A percentile compares a stretch with the other conserved stretches of the same genome.
phyloP scores from a whole-genome alignment of 306 rosid genomes.

The Carpinus viminea region DNA sequence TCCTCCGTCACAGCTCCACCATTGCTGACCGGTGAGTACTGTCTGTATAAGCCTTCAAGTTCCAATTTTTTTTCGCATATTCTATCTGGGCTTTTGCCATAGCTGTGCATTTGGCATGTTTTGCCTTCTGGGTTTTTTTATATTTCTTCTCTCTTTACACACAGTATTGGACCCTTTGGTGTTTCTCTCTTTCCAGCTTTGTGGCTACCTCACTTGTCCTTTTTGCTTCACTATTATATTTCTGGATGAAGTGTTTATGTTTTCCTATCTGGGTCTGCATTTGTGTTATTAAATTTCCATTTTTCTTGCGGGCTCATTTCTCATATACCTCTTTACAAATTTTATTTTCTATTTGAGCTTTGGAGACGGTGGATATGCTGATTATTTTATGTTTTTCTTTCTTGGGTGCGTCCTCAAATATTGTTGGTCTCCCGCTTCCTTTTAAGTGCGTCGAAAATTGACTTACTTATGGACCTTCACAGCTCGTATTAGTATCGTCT shows the following conservation, averaged over 20 bases:
- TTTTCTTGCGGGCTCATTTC: conserved; percentile 15
- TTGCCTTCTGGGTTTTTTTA: conserved; percentile 26
- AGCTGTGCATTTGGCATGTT: conserved; percentile 7
- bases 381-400: neutral
- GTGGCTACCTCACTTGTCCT: conserved; percentile 21
- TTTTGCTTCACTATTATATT: conserved; percentile 20
- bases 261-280: conserved; percentile 26
- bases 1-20: conserved; percentile 61
- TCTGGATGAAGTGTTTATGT: conserved; percentile 9
- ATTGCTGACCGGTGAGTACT: conserved; percentile 69
- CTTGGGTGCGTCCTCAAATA: conserved; percentile 22
- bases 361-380: conserved; percentile 1
- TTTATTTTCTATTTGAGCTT: conserved; percentile 10
- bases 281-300: conserved; percentile 16
- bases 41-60: conserved; percentile 6
- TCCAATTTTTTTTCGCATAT: conserved; percentile 22
- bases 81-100: conserved; percentile 23
- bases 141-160: conserved; percentile 23
- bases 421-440: conserved; percentile 15
- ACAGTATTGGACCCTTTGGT: conserved; percentile 33
- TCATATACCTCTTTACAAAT: conserved; percentile 4
- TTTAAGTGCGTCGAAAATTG: conserved; percentile 5
- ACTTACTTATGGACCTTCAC: conserved; percentile 10
- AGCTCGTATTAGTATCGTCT: conserved; percentile 25
- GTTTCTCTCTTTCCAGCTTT: conserved; percentile 14